Evolutionary conservation across 1,139 yeast species (phyloP).

Genomic region (Kluyveromyces sp.): DNA sequence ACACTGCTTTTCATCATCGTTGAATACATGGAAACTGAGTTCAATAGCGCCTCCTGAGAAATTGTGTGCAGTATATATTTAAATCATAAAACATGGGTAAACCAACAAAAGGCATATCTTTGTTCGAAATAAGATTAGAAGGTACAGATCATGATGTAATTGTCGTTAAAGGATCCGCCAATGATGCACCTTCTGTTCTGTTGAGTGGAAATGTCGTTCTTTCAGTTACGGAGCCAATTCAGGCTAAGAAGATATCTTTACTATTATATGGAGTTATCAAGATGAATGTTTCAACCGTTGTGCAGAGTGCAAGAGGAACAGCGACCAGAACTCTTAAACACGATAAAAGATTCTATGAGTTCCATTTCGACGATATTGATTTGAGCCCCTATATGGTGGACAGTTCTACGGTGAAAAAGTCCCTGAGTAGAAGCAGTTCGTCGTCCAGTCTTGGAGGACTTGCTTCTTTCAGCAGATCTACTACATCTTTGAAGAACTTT

Average conservation of each 20-base stretch:
- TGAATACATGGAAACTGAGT: too few relatives aligned
- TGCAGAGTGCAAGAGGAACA: conserved; percentile 40
- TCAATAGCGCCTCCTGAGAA: too few relatives aligned
- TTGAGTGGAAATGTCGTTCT: conserved; percentile 73
- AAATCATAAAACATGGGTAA: conserved; percentile 6
- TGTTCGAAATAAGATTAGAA: conserved; percentile 32
- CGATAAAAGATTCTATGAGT: conserved; percentile 63
- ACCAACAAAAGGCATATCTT: conserved; percentile 18
- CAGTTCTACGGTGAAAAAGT: not conserved
- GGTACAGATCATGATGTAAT: conserved; percentile 73
- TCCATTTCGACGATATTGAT: conserved; percentile 59
- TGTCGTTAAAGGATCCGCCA: conserved; percentile 67
- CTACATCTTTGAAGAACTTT: conserved; percentile 28
- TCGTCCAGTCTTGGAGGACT: conserved; percentile 14
- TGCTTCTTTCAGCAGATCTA: conserved; percentile 25
- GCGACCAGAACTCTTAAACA: conserved; percentile 48
- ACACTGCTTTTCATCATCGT: too few relatives aligned
- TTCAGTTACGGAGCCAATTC: conserved; percentile 67
- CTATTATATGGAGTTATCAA: conserved; percentile 58
- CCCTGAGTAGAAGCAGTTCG: conserved; percentile 16
- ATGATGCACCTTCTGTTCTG: conserved; percentile 71
- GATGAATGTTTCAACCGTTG: conserved; percentile 48
- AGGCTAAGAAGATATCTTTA: conserved; percentile 55
- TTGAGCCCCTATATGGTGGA: conserved; percentile 1
- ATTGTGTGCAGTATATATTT: too few relatives aligned